These are phyloP conservation scores for Plasmopara halstedii DNA, from an alignment of 352 stramenopile species.

Conservation along the genomic window DNA sequence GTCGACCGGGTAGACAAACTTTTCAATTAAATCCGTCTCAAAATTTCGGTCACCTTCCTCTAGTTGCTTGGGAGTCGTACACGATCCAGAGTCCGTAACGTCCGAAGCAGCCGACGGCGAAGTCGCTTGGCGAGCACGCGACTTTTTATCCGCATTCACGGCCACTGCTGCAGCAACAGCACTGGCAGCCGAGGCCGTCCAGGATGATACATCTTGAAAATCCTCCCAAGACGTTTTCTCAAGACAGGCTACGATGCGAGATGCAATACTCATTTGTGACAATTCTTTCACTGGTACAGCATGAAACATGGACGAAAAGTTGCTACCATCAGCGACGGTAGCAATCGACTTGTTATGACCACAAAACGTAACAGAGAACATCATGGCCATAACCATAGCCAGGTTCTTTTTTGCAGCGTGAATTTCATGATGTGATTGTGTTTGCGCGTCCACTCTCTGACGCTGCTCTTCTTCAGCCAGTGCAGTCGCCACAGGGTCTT, in stretches of 20 bases:
- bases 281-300: slow-evolving; percentile 68
- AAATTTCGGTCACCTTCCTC: slow-evolving; percentile 43
- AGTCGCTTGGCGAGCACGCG: slow-evolving; percentile 9
- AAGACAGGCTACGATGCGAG: slow-evolving; percentile 75
- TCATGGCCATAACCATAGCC: slow-evolving; percentile 85
- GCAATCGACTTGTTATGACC: slow-evolving; percentile 66
- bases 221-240: slow-evolving; percentile 87
- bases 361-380: slow-evolving; percentile 83
- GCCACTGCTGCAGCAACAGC: slow-evolving; percentile 24
- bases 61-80: slow-evolving; percentile 39
- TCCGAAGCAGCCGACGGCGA: slow-evolving; percentile 68
- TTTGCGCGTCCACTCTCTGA: slow-evolving; percentile 22
- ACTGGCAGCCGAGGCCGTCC: slow-evolving; percentile 41
- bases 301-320: slow-evolving; percentile 77
- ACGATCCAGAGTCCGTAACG: slow-evolving; percentile 58
- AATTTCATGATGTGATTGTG: slow-evolving; percentile 59
- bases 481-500: slow-evolving; percentile 18
- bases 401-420: slow-evolving; percentile 85
- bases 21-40: slow-evolving; percentile 64
- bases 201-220: slow-evolving; percentile 74
- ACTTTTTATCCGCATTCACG: slow-evolving; percentile 28
- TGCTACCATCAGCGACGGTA: slow-evolving; percentile 64
- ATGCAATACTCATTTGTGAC: slow-evolving; percentile 82
- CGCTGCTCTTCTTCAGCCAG: slow-evolving; percentile 20
- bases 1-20: slow-evolving; percentile 80